These are phyloP conservation scores for Kuraishia borneana DNA, from an alignment of 805 yeast genomes.

Conservation along the genomic window DNA sequence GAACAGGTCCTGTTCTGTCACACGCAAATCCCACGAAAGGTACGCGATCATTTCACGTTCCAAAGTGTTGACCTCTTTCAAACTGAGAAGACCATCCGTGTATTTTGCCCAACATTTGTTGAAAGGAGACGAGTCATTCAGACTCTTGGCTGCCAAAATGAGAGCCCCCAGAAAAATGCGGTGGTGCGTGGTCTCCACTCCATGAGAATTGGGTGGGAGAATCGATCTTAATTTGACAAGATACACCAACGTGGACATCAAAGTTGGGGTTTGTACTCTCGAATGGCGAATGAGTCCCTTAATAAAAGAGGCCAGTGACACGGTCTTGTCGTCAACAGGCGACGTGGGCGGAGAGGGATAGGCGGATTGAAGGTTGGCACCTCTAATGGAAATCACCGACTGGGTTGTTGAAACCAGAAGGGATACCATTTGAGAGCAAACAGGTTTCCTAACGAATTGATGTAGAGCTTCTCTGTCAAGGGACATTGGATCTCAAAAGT, in stretches of 20 bases:
- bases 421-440: constrained; percentile 44
- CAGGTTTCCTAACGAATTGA: constrained; percentile 44
- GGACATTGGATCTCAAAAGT: too few species aligned
- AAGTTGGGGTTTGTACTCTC: constrained; percentile 88
- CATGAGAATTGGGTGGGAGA: constrained; percentile 80
- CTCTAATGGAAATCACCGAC: constrained; percentile 38
- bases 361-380: constrained; percentile 18
- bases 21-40: constrained; percentile 75
- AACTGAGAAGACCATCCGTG: constrained; percentile 72
- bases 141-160: constrained; percentile 82
- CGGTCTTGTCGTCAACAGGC: constrained; percentile 21
- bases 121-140: constrained; percentile 90
- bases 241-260: constrained; percentile 87
- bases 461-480: constrained; percentile 35
- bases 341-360: constrained; percentile 29
- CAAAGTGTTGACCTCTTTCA: constrained; percentile 78
- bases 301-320: constrained; percentile 55
- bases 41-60: constrained; percentile 80
- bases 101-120: constrained; percentile 95
- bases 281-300: constrained; percentile 63
- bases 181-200: constrained; percentile 89
- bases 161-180: constrained; percentile 84
- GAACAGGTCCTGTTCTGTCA: constrained; percentile 60
- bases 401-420: constrained; percentile 47
- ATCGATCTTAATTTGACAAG: constrained; percentile 64